Conservation (phyloP, 768 basidiomycete genomes). For the Tylopilus vinaceipallidus region DNA sequence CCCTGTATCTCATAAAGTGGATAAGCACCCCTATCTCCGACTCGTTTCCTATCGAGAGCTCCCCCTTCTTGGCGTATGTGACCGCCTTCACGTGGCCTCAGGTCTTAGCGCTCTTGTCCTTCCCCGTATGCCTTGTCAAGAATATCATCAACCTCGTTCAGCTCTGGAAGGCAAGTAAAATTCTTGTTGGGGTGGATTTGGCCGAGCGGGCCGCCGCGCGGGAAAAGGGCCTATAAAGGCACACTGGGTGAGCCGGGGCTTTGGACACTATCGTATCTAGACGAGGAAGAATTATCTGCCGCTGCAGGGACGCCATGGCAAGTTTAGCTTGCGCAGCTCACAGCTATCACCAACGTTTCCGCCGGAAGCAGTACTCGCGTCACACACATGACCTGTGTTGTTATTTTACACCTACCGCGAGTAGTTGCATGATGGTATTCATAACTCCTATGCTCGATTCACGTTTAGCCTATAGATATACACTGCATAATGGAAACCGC, state of each 20-base stretch:
- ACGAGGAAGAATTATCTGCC: conserved; percentile 6
- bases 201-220: conserved; percentile 76
- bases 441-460: conserved; percentile 3
- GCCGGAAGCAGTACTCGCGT: conserved; percentile 1
- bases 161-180: conserved; percentile 96
- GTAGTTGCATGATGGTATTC: conserved; percentile 14
- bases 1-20: conserved; percentile 92
- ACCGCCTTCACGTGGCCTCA: conserved; percentile 70
- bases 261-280: conserved; percentile 14
- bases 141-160: conserved; percentile 95
- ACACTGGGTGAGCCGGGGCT: neutral
- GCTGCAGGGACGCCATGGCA: conserved; percentile 5
- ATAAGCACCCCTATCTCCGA: conserved; percentile 62
- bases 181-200: conserved; percentile 89
- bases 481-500: conserved; percentile 16
- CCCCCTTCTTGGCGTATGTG: conserved; percentile 19
- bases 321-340: conserved; percentile 9
- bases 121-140: conserved; percentile 73
- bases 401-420: conserved; percentile 2
- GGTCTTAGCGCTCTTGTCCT: conserved; percentile 57
- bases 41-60: conserved; percentile 13
- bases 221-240: conserved; percentile 26
- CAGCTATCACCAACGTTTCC: conserved; percentile 13
- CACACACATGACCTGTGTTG: conserved; percentile 7
- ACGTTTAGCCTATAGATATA: conserved; percentile 14